Conservation (phyloP, 768 basidiomycete species). For the Dacryopinax primogenitus region DNA sequence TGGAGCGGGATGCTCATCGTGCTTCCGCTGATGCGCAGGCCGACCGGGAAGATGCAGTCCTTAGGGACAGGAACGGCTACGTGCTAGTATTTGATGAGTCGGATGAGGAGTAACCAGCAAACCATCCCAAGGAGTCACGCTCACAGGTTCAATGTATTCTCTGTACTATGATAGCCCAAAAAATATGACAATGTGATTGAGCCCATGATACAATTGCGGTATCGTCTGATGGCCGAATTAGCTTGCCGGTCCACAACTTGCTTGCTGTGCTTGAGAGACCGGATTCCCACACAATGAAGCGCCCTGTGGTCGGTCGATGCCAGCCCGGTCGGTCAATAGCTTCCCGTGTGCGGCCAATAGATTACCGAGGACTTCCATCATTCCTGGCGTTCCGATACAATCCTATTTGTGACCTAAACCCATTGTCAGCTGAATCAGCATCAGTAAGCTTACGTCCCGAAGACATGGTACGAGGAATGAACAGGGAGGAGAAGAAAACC, state of each 20-base stretch:
- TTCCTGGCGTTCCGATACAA: too few relatives aligned
- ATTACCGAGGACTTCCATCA: too few relatives aligned
- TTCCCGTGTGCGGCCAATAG: too few relatives aligned
- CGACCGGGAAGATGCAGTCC: background rate
- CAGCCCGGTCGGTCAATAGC: too few relatives aligned
- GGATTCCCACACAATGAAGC: too few relatives aligned
- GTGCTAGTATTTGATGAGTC: background rate
- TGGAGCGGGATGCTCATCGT: background rate
- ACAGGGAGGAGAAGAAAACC: background rate
- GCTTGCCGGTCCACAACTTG: background rate
- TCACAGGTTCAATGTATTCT: background rate
- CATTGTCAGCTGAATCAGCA: too few relatives aligned
- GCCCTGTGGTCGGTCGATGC: too few relatives aligned
- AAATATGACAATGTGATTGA: background rate
- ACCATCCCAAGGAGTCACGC: background rate
- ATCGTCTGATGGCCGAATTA: background rate
- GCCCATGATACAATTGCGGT: background rate
- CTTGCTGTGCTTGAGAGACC: too few relatives aligned
- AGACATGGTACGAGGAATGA: too few relatives aligned
- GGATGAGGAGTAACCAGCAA: background rate
- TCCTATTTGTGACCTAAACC: too few relatives aligned
- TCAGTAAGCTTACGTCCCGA: too few relatives aligned
- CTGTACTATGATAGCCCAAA: conserved; percentile 2
- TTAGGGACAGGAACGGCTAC: background rate
- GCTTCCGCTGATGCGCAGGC: background rate